A percentile compares a stretch with the other conserved stretches of the same genome.
Evolutionary conservation across 2,329 filamentous ascomycete species (phyloP).

Genomic region (Cladosporium sp.): DNA sequence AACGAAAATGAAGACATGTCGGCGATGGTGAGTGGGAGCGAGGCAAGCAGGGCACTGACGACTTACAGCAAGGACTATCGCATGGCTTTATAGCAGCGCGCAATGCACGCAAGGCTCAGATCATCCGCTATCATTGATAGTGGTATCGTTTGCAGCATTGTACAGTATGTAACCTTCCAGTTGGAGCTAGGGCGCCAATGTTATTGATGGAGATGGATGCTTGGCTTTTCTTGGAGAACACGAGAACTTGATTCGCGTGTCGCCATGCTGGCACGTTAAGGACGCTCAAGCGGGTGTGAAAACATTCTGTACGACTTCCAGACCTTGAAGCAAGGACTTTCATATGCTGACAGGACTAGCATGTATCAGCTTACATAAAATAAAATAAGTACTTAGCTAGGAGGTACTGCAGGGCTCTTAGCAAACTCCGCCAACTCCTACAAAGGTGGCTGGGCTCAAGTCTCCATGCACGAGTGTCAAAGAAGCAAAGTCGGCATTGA

Average conservation of each 20-base stretch:
- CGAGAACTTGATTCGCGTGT: neutral
- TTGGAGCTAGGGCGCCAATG: constrained; percentile 11
- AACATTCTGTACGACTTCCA: too few species aligned
- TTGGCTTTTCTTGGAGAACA: constrained; percentile 1
- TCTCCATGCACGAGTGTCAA: too few species aligned
- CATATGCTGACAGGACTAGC: too few species aligned
- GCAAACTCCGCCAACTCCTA: too few species aligned
- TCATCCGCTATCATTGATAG: constrained; percentile 5
- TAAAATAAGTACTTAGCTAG: too few species aligned
- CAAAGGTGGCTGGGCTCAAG: too few species aligned
- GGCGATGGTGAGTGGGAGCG: neutral
- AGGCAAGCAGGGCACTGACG: neutral
- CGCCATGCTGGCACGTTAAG: neutral
- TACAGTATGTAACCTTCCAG: constrained; percentile 9
- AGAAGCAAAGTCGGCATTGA: too few species aligned
- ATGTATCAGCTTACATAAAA: too few species aligned
- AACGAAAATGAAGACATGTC: neutral
- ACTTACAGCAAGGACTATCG: neutral
- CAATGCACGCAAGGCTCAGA: neutral
- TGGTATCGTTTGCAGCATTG: neutral
- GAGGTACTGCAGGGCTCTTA: too few species aligned
- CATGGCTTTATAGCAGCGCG: neutral
- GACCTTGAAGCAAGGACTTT: too few species aligned
- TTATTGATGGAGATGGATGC: constrained; percentile 2
- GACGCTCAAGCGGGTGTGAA: too few species aligned